phyloP scores from a whole-genome alignment of 306 rosid species.

The Glycine tomentella region DNA sequence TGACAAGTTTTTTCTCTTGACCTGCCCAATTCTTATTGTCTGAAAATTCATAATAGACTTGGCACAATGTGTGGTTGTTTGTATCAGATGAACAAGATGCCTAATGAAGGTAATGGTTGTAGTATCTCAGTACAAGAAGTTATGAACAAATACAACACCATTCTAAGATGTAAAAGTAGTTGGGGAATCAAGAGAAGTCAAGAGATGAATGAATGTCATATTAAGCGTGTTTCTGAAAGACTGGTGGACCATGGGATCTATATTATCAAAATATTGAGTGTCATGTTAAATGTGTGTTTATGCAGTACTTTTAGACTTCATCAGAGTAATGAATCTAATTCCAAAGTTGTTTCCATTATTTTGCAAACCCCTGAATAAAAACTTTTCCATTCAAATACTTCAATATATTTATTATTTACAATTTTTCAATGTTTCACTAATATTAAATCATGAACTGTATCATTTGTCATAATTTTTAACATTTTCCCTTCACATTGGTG shows the following conservation, averaged over 20 bases:
- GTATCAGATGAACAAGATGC: too few relatives aligned
- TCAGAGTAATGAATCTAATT: constrained; percentile 27
- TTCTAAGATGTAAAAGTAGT: too few relatives aligned
- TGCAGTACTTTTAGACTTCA: background rate
- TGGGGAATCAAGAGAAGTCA: too few relatives aligned
- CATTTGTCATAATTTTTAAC: constrained; percentile 17
- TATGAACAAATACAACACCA: too few relatives aligned
- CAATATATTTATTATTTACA: background rate
- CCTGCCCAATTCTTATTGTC: too few relatives aligned
- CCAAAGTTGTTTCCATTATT: background rate
- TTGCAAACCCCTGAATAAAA: constrained; percentile 5
- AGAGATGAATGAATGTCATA: too few relatives aligned
- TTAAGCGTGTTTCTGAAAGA: too few relatives aligned
- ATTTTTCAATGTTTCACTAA: constrained; percentile 21
- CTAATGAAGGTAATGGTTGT: too few relatives aligned
- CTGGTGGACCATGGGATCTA: too few relatives aligned
- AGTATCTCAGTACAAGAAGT: too few relatives aligned
- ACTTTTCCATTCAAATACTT: background rate
- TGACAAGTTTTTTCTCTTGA: background rate
- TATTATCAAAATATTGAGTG: background rate
- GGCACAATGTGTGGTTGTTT: too few relatives aligned
- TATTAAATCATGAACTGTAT: constrained; percentile 29
- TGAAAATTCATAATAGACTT: too few relatives aligned
- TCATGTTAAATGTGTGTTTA: background rate
- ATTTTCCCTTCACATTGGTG: constrained; percentile 44